Evolutionary conservation across 23 red algal genomes (phyloP).

Genomic region (Chondrus crispus): DNA sequence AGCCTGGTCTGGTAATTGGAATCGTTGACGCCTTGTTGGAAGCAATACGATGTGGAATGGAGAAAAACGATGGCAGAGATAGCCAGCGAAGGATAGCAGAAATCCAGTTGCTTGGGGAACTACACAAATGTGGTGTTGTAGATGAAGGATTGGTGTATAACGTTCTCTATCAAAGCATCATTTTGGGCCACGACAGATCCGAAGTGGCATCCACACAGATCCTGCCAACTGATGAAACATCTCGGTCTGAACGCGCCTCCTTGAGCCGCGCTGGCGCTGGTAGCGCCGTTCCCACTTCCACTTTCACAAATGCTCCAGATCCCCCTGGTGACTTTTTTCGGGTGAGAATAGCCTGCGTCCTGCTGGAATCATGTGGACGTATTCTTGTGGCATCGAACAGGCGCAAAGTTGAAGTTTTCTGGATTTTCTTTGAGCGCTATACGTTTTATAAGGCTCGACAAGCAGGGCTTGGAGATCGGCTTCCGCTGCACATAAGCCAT

Average conservation of each 20-base stretch:
- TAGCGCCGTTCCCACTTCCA: neutral
- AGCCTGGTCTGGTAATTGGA: constrained; percentile 34
- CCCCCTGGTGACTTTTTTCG: constrained; percentile 75
- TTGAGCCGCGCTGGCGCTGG: neutral
- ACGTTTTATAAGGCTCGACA: constrained; percentile 54
- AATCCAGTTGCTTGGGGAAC: constrained; percentile 72
- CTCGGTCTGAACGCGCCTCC: neutral
- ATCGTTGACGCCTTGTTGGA: constrained; percentile 75
- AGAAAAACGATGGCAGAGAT: constrained; percentile 75
- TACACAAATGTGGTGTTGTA: constrained; percentile 57
- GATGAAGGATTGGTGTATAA: constrained; percentile 57
- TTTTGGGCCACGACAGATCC: constrained; percentile 45
- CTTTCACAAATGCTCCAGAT: constrained; percentile 52
- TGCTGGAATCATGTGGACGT: constrained; percentile 74
- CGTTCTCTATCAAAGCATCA: constrained; percentile 67
- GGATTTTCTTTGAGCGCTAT: constrained; percentile 57
- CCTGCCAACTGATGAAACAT: neutral
- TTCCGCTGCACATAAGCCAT: constrained; percentile 53
- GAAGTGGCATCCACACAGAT: neutral
- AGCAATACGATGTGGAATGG: constrained; percentile 58
- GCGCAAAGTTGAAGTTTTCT: constrained; percentile 56
- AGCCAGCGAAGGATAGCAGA: constrained; percentile 85
- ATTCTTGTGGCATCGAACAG: constrained; percentile 31
- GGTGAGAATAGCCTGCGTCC: constrained; percentile 56
- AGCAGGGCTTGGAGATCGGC: constrained; percentile 47